These are phyloP conservation scores for Mikania micrantha DNA, from an alignment of 129 eudicot species.

Conservation along the genomic window DNA sequence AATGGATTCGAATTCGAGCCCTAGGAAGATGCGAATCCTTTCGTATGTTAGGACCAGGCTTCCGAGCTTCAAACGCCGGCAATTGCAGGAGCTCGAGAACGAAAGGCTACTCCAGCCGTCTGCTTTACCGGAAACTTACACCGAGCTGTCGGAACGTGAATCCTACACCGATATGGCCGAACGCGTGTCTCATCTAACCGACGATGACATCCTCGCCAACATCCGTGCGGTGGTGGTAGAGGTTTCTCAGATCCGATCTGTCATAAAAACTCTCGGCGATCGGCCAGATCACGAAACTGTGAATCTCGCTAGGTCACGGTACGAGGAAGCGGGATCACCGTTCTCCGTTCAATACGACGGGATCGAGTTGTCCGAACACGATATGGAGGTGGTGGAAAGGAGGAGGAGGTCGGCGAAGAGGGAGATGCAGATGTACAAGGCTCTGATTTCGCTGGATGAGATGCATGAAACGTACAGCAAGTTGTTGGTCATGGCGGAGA, in stretches of 20 bases:
- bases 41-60: conserved; percentile 62
- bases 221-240: conserved; percentile 61
- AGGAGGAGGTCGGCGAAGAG: conserved; percentile 31
- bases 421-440: conserved; percentile 49
- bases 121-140: conserved; percentile 37
- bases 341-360: conserved; percentile 40
- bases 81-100: conserved; percentile 28
- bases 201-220: conserved; percentile 48
- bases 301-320: conserved; percentile 43
- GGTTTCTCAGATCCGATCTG: conserved; percentile 70
- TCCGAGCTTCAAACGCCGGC: conserved; percentile 46
- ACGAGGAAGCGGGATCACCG: conserved; percentile 48
- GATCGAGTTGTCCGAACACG: conserved; percentile 24
- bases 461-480: conserved; percentile 62
- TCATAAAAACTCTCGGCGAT: conserved; percentile 50
- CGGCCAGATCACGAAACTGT: conserved; percentile 81
- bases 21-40: conserved; percentile 59
- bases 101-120: conserved; percentile 16
- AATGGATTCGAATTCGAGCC: conserved; percentile 36
- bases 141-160: conserved; percentile 60
- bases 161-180: conserved; percentile 59
- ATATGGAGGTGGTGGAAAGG: conserved; percentile 14
- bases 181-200: conserved; percentile 60
- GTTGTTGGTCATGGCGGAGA: conserved; percentile 70
- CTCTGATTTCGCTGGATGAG: conserved; percentile 66